A percentile compares a stretch with the other conserved stretches of the same genome.
Conservation (phyloP, 2,329 filamentous ascomycete genomes). For the Ceratocystis papillata region DNA sequence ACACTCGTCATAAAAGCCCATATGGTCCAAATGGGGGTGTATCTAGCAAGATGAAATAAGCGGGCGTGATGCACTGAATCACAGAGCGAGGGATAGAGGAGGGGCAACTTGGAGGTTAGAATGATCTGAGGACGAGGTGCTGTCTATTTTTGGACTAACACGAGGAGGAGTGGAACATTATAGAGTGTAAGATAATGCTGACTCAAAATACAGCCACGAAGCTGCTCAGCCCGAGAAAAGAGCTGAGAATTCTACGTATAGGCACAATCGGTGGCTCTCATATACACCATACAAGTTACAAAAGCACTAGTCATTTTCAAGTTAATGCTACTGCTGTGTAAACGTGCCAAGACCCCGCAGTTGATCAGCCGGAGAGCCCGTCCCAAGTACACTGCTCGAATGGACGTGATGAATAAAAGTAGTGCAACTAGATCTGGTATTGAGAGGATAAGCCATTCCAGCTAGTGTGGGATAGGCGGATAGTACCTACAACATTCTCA, state of each 20-base stretch:
- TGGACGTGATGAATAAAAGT: not conserved
- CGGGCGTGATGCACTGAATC: not conserved
- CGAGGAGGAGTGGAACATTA: not conserved
- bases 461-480: not conserved
- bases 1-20: not conserved
- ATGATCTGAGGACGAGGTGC: not conserved
- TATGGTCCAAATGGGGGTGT: not conserved
- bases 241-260: not conserved
- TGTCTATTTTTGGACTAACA: conserved; percentile 6
- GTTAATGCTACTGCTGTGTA: too few species aligned
- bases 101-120: not conserved
- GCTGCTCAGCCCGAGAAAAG: not conserved
- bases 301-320: too few species aligned
- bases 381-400: not conserved
- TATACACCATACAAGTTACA: not conserved
- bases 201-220: not conserved
- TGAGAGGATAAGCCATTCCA: not conserved
- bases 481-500: not conserved
- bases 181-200: not conserved
- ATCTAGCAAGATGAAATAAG: not conserved
- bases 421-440: not conserved
- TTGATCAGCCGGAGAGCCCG: not conserved
- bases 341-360: not conserved
- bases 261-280: not conserved
- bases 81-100: not conserved